These are phyloP conservation scores for Thuidium tamariscinum DNA, from an alignment of 225 moss, liverwort and hornwort genomes.

Conservation along the genomic window DNA sequence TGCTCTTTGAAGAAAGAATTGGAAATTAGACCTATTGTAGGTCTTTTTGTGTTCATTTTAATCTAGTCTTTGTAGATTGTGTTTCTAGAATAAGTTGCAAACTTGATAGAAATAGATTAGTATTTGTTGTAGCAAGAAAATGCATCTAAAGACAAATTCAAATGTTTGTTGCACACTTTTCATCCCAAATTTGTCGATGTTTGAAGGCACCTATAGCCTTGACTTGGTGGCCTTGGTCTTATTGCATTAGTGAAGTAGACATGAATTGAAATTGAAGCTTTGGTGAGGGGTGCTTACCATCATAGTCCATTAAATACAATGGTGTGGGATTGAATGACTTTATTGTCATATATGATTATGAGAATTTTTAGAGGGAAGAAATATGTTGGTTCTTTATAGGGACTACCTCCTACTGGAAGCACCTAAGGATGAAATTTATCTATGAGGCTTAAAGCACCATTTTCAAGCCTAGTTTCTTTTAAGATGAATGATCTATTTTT, in stretches of 20 bases:
- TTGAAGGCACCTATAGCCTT: background rate
- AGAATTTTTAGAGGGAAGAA: background rate
- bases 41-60: background rate
- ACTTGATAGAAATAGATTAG: accelerated
- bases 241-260: background rate
- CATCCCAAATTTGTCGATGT: background rate
- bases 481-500: background rate
- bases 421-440: background rate
- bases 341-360: accelerated
- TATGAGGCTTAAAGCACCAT: background rate
- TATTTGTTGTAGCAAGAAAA: background rate
- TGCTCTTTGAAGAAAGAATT: background rate
- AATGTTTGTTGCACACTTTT: background rate
- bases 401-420: background rate
- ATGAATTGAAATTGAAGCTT: background rate
- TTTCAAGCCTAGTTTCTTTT: background rate
- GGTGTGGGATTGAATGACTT: background rate
- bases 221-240: background rate
- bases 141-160: background rate
- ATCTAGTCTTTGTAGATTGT: background rate
- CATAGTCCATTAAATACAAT: accelerated
- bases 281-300: no score
- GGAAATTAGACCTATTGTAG: background rate
- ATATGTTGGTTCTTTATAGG: accelerated
- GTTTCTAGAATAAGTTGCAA: background rate